A percentile compares a stretch with the other conserved stretches of the same genome.
These are phyloP conservation scores for Aethionema arabicum DNA, from an alignment of 345 rosid species.

Conservation along the genomic window DNA sequence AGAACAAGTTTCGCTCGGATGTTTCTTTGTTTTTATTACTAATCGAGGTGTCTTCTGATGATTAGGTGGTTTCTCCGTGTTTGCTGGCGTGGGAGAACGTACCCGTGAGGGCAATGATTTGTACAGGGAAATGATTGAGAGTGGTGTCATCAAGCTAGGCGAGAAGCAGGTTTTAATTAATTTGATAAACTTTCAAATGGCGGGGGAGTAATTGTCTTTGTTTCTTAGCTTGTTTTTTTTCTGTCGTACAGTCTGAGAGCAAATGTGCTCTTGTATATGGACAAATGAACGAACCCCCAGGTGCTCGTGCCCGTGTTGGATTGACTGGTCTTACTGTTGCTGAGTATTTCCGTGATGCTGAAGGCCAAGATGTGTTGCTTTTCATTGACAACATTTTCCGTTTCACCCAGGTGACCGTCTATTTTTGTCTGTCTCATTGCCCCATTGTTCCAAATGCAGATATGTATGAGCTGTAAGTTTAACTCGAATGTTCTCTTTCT, in stretches of 20 bases:
- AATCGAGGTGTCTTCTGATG: constrained; percentile 17
- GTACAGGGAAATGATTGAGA: constrained; percentile 88
- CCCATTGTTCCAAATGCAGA: not conserved
- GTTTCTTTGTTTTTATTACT: not conserved
- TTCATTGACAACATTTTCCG: constrained; percentile 87
- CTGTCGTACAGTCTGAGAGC: constrained; percentile 58
- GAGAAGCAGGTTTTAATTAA: constrained; percentile 65
- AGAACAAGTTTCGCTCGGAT: too few relatives aligned
- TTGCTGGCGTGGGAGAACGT: constrained; percentile 89
- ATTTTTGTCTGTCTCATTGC: not conserved
- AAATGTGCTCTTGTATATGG: constrained; percentile 87
- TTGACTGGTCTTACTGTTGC: constrained; percentile 88
- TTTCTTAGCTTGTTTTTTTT: not conserved
- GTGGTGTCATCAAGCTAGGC: constrained; percentile 93
- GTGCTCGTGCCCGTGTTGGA: constrained; percentile 97
- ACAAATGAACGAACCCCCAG: constrained; percentile 96
- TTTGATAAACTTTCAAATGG: not conserved
- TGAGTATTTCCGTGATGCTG: constrained; percentile 89
- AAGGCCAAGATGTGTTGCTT: constrained; percentile 92
- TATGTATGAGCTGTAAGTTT: not conserved
- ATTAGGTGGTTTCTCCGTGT: constrained; percentile 87
- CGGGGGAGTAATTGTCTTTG: not conserved
- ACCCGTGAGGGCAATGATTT: constrained; percentile 92
- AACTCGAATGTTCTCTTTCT: not conserved
- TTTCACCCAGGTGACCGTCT: constrained; percentile 58